Conservation (phyloP, 108 stramenopile species). For the Skeletonema costatum region DNA sequence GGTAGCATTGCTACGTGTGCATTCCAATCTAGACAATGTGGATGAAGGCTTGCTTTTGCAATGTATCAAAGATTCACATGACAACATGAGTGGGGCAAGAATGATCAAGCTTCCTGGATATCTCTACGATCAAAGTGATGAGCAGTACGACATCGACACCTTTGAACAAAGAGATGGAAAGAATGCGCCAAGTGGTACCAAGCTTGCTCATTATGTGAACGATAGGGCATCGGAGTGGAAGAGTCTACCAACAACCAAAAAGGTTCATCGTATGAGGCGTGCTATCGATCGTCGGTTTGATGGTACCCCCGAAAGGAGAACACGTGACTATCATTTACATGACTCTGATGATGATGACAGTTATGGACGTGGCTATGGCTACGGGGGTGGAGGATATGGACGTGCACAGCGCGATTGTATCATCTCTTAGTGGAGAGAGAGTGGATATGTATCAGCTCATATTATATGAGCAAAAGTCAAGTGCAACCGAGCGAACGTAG, state of each 20-base stretch:
- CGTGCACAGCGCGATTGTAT: slow-evolving; percentile 5
- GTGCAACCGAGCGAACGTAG: background rate
- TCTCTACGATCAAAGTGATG: background rate
- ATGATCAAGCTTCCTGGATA: slow-evolving; percentile 8
- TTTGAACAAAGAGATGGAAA: background rate
- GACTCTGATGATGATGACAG: slow-evolving; percentile 2
- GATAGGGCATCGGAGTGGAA: slow-evolving; percentile 19
- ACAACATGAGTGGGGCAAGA: slow-evolving; percentile 2
- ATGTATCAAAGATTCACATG: slow-evolving; percentile 16
- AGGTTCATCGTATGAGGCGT: slow-evolving; percentile 5
- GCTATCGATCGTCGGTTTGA: slow-evolving; percentile 15
- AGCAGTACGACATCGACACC: background rate
- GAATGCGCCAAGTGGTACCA: slow-evolving; percentile 4
- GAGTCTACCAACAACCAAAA: slow-evolving; percentile 11
- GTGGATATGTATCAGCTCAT: background rate
- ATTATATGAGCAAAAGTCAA: background rate
- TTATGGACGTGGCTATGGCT: background rate
- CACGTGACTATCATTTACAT: slow-evolving; percentile 12
- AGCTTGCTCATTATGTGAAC: slow-evolving; percentile 9
- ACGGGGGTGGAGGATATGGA: background rate
- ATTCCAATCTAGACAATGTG: slow-evolving; percentile 5
- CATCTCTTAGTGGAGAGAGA: background rate
- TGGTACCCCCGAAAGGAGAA: slow-evolving; percentile 12
- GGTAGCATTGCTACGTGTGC: slow-evolving; percentile 10
- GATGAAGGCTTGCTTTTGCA: slow-evolving; percentile 1